Conservation (phyloP, 2,329 filamentous ascomycete species). For the Dothideomycetes sp. region DNA sequence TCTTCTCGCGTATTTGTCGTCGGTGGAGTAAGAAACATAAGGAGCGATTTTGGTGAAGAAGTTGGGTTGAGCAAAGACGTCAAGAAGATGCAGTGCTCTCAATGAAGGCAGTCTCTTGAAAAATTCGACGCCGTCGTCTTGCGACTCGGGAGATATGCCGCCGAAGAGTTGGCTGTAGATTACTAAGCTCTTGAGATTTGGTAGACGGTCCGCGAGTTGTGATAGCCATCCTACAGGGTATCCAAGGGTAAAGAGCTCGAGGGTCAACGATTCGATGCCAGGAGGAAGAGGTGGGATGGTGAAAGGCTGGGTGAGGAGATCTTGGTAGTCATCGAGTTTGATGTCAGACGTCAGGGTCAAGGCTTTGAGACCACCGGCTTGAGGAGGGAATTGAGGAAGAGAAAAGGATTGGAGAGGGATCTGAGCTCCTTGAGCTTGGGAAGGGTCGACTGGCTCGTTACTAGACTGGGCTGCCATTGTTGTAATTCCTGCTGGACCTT, state of each 20-base stretch:
- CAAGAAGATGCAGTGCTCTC: constrained; percentile 38
- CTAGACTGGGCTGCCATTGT: constrained; percentile 11
- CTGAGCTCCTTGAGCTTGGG: constrained; percentile 34
- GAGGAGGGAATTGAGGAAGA: constrained; percentile 36
- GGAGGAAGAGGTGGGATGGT: constrained; percentile 31
- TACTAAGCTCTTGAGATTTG: constrained; percentile 35
- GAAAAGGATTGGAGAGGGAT: constrained; percentile 38
- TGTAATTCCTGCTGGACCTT: not conserved
- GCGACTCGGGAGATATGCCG: constrained; percentile 31
- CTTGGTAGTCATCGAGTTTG: constrained; percentile 38
- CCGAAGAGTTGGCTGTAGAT: constrained; percentile 39
- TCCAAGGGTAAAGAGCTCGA: constrained; percentile 42
- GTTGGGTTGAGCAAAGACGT: constrained; percentile 35
- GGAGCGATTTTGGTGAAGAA: constrained; percentile 30
- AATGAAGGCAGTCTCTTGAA: constrained; percentile 31
- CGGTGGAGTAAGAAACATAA: constrained; percentile 24
- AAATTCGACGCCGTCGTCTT: constrained; percentile 33
- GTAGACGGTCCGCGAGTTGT: constrained; percentile 30
- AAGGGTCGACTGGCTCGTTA: constrained; percentile 18
- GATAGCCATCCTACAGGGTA: constrained; percentile 38
- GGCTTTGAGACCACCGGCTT: constrained; percentile 35
- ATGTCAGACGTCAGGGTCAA: constrained; percentile 43
- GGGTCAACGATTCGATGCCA: constrained; percentile 35
- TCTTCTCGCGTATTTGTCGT: constrained; percentile 15
- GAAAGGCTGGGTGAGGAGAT: constrained; percentile 28